Evolutionary conservation across 768 basidiomycete species (phyloP), one percentile per base, ranked within the genome.

Genomic region (Leucogyrophana mollusca): DNA sequence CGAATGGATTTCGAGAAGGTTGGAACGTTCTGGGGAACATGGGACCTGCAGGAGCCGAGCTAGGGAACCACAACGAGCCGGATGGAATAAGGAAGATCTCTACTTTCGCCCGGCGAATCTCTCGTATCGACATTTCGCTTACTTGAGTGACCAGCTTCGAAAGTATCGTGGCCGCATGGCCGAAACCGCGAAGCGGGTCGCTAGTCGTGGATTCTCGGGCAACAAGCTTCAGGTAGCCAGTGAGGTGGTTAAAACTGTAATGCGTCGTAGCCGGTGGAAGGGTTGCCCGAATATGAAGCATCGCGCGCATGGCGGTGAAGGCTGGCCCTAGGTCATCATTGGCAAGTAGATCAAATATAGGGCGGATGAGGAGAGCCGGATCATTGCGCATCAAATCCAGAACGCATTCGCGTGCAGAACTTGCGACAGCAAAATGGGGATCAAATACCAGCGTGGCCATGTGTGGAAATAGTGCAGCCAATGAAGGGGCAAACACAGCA

Each of bases 371-470:
- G n/a, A 88, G 68, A 13, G 72, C 72, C 4, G 87, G 83, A 54
- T 91, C 88, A 55, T 88, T 85, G 17, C 87, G 76, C 79, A 90
- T 83, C 38, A 85, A 62, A 48, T 87, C 82, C 13, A 85, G 53
- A 34, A 89, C 56, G 4, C 78, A 68, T 21, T 72, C 72, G 34
- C 81, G 76, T 17, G 87, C 81, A 3, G 77, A 69, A 22, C 70
- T 74, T 9, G 84, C 76, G 21, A 89, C 73, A 4, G 62, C 55
- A 49, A 79, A 68, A 57, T 82, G 74, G 23, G 66, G 43, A 54
- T 87, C 83, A 34, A 70, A 73, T 4, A 78, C 71, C 50, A 87
- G 61, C 0, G 65, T 57, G 3, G 79, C 73, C 21, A 91, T 65
- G 4, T 70, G 69, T 4, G 76, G 77, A 51, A 89, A 79, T 3